Percentiles rank a stretch among this genome's conserved stretches.
These are phyloP conservation scores for Amanita rubescens DNA, from an alignment of 768 basidiomycete genomes.

Conservation along the genomic window DNA sequence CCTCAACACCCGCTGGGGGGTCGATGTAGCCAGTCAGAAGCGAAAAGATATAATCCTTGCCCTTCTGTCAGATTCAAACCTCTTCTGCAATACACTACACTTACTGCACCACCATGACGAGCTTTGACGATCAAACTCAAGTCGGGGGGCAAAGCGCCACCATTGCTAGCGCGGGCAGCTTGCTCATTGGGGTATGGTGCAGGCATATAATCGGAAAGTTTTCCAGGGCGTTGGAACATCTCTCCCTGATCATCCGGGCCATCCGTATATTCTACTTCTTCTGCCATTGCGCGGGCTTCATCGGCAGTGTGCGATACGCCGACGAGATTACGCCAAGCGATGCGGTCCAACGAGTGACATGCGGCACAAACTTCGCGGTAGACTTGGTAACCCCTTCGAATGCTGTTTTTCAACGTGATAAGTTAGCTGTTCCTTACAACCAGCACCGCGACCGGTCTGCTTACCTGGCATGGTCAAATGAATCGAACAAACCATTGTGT, in stretches of 20 bases:
- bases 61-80: not conserved
- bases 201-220: constrained; percentile 96
- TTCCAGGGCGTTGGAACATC: constrained; percentile 99
- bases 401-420: constrained; percentile 38
- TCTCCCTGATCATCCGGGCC: constrained; percentile 92
- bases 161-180: constrained; percentile 91
- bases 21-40: constrained; percentile 96
- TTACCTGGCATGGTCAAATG: constrained; percentile 95
- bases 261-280: constrained; percentile 94
- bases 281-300: constrained; percentile 86
- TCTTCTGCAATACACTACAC: constrained; percentile 25
- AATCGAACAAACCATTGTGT: constrained; percentile 81
- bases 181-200: constrained; percentile 95
- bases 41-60: constrained; percentile 92
- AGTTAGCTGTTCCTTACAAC: not conserved
- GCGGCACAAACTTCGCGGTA: constrained; percentile 99
- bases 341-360: constrained; percentile 97
- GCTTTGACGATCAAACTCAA: constrained; percentile 97
- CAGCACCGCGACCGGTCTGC: constrained; percentile 11
- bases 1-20: constrained; percentile 89
- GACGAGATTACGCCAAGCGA: constrained; percentile 99
- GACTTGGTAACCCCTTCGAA: constrained; percentile 92
- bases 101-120: constrained; percentile 90
- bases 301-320: constrained; percentile 95
- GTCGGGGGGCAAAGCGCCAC: constrained; percentile 94